Percentiles rank a stretch among this genome's conserved stretches.
phyloP scores from a whole-genome alignment of 75 land plant species.

The Isoetes taiwanensis region DNA sequence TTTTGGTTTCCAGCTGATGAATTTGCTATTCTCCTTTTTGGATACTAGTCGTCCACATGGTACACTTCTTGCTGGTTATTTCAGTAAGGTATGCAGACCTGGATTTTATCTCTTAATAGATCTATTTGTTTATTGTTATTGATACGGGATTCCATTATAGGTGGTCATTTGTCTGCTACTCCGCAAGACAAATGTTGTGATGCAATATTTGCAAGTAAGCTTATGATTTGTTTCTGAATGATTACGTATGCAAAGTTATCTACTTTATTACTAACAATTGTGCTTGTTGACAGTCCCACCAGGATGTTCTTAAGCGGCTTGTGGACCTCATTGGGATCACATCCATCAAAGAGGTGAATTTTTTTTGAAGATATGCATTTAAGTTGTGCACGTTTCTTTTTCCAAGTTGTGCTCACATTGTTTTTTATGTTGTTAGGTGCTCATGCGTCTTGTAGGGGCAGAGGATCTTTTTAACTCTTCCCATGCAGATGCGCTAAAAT shows the following conservation, averaged over 20 bases:
- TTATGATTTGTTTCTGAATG: background rate
- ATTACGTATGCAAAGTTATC: background rate
- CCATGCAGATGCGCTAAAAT: slow-evolving; percentile 57
- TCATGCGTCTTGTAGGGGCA: slow-evolving; percentile 77
- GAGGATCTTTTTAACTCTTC: slow-evolving; percentile 70
- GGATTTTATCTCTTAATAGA: background rate
- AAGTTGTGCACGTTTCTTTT: background rate
- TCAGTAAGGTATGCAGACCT: slow-evolving; percentile 5
- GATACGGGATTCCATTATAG: slow-evolving; percentile 17
- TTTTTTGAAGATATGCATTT: background rate
- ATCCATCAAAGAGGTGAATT: slow-evolving; percentile 90
- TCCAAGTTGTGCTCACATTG: background rate
- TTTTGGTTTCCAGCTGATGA: background rate
- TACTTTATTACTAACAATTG: background rate
- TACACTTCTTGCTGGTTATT: slow-evolving; percentile 2
- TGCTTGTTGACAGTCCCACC: slow-evolving; percentile 43
- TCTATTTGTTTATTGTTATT: background rate
- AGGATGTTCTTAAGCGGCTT: slow-evolving; percentile 50
- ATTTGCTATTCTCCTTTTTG: background rate
- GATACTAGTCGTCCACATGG: slow-evolving; percentile 51
- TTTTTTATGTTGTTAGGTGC: slow-evolving; percentile 37
- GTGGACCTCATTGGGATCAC: slow-evolving; percentile 92
- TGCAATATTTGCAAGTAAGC: slow-evolving; percentile 81
- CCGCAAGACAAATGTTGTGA: slow-evolving; percentile 61
- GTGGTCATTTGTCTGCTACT: slow-evolving; percentile 80